phyloP scores from a whole-genome alignment of 805 yeast species.

The Lipomyces lipofer region DNA sequence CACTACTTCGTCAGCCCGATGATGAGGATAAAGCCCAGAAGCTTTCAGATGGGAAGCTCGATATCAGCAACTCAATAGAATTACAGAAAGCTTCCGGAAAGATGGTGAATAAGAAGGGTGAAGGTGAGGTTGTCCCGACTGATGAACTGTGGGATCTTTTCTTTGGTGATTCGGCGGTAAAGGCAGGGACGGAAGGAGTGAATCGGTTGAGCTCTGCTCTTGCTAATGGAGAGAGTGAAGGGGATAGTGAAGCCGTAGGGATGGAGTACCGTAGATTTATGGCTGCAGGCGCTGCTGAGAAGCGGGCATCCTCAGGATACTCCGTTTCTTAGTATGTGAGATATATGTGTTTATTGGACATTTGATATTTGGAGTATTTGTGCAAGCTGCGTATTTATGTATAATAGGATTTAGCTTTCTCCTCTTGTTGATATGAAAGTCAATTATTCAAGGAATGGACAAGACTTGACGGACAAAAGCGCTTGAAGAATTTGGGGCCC shows the following conservation, averaged over 20 bases:
- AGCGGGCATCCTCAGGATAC: slow-evolving; percentile 10
- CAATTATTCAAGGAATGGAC: too few relatives aligned
- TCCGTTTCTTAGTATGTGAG: background rate
- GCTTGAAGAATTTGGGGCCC: too few relatives aligned
- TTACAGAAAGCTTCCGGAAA: slow-evolving; percentile 53
- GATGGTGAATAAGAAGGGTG: slow-evolving; percentile 49
- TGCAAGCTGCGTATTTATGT: too few relatives aligned
- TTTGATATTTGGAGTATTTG: too few relatives aligned
- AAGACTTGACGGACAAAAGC: too few relatives aligned
- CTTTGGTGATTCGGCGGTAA: slow-evolving; percentile 40
- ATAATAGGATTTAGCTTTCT: too few relatives aligned
- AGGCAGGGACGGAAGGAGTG: slow-evolving; percentile 7
- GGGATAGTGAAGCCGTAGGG: slow-evolving; percentile 1
- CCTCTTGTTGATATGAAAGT: too few relatives aligned
- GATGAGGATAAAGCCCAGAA: slow-evolving; percentile 7
- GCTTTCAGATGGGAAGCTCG: slow-evolving; percentile 38
- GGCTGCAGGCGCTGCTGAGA: slow-evolving; percentile 22
- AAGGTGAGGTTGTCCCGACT: slow-evolving; percentile 61
- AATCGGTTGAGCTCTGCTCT: slow-evolving; percentile 13
- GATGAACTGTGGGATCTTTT: slow-evolving; percentile 65
- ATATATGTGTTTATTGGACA: background rate
- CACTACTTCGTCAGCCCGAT: slow-evolving; percentile 32
- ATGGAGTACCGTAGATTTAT: slow-evolving; percentile 15
- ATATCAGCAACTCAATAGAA: slow-evolving; percentile 56
- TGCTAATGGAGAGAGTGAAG: slow-evolving; percentile 3